These are phyloP conservation scores for Globisporangium perplexum DNA, from an alignment of 352 stramenopile species.

Conservation along the genomic window DNA sequence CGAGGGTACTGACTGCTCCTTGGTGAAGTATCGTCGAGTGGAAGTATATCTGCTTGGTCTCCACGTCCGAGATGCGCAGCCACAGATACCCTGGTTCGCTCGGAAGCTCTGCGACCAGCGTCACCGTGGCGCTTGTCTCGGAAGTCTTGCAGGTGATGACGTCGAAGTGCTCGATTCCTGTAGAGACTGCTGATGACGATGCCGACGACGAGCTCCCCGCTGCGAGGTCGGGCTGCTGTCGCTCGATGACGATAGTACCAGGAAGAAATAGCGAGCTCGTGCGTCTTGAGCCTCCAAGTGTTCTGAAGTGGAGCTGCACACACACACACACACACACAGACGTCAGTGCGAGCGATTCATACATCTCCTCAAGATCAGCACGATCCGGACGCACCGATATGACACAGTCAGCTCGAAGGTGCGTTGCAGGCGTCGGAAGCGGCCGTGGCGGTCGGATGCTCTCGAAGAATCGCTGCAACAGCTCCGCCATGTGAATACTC, in stretches of 20 bases:
- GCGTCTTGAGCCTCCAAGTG: neutral
- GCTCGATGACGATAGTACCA: conserved; percentile 8
- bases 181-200: neutral
- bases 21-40: conserved; percentile 29
- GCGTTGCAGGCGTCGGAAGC: conserved; percentile 6
- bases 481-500: conserved; percentile 38
- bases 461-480: conserved; percentile 36
- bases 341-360: neutral
- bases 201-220: neutral
- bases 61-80: conserved; percentile 18
- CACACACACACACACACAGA: neutral
- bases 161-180: conserved; percentile 25
- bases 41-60: conserved; percentile 23
- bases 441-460: conserved; percentile 22
- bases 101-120: conserved; percentile 13
- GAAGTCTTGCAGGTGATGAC: conserved; percentile 18
- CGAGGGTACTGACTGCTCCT: conserved; percentile 13
- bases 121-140: neutral
- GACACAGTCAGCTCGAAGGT: conserved; percentile 14
- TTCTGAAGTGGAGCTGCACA: conserved; percentile 9
- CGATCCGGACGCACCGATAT: conserved; percentile 24
- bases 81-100: conserved; percentile 34
- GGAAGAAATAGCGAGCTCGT: neutral
- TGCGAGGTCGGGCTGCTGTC: conserved; percentile 1
- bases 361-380: neutral